A percentile compares a stretch with the other conserved stretches of the same genome.
phyloP scores from a whole-genome alignment of 805 yeast species.

The Cyberlindnera lachancei region DNA sequence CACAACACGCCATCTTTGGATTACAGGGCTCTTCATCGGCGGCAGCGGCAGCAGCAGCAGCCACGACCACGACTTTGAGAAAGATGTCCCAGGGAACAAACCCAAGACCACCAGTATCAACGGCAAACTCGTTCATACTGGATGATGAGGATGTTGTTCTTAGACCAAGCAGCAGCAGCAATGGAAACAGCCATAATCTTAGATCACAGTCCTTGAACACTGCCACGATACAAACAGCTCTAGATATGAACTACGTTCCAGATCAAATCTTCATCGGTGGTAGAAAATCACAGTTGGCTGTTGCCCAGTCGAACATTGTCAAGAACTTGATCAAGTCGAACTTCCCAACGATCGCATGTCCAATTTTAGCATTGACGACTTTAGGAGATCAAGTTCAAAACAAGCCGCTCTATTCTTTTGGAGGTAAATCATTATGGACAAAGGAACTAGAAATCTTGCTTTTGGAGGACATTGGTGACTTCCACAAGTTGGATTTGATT shows the following conservation, averaged over 20 bases:
- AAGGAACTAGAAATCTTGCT: conserved; percentile 82
- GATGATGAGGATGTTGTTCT: conserved; percentile 18
- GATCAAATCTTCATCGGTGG: conserved; percentile 61
- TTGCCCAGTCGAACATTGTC: conserved; percentile 75
- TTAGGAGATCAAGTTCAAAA: conserved; percentile 84
- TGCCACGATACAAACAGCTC: no score
- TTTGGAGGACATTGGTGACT: conserved; percentile 51
- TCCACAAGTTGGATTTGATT: conserved; percentile 71
- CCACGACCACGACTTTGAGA: conserved; percentile 12
- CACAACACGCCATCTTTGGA: conserved; percentile 5
- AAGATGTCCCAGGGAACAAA: conserved; percentile 12
- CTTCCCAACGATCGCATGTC: conserved; percentile 63
- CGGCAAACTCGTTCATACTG: conserved; percentile 17
- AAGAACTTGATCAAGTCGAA: conserved; percentile 47
- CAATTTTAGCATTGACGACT: conserved; percentile 74
- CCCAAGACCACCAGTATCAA: conserved; percentile 7
- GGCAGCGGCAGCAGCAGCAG: no score
- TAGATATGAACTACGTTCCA: conserved; percentile 18
- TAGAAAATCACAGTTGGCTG: conserved; percentile 81
- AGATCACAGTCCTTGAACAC: no score
- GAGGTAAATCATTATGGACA: conserved; percentile 96
- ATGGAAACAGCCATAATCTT: conserved; percentile 1
- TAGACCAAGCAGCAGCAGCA: no score
- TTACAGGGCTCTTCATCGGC: conserved; percentile 7
- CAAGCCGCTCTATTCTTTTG: conserved; percentile 87